Base-by-base conservation (phyloP, 768 basidiomycete species). In the Boletus fagicola region DNA sequence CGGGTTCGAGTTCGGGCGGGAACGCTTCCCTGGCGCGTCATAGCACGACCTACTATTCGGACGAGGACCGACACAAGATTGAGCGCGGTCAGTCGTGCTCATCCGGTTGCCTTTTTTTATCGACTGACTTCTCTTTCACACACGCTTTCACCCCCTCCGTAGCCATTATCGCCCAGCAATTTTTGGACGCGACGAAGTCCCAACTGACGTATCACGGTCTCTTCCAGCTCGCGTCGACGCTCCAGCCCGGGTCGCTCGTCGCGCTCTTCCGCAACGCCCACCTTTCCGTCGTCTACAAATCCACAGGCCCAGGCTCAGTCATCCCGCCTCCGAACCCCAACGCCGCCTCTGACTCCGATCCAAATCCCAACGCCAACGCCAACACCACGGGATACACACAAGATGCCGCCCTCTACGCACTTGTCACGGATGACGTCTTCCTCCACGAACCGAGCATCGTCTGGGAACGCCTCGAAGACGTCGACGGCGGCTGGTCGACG, bases 191-290 rank as follows among this genome's bases (percentile, higher is more conserved):
- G 18, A 87, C 89, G 0, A 80, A 83, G 58, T 92, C 91, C 2
- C 94, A 97, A 66, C 71, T 96, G 54, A 95, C 93, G 0, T 95
- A 95, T 65, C 81, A 92, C 53, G 94, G 94, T 0, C 79, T 95
- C 35, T 94, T 94, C 70, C 81, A 86, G 36, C 84, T 95, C 49
- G 86, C 88, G 0, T 69, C 77, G 8, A 63, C 70, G 4, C 66
- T 83, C 33, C 53, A 71, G 15, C 76, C 78, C 0, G 80, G 83
- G 3, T 76, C 83, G 2, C 82, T 94, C 53, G 87, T 88, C n/a
- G 93, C 94, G 0, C 83, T 95, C 59, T 96, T 94, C 78, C 85
- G 94, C 51, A 92, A 85, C 72, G 93, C 92, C 0, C 94, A 96
- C 68, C 83, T 97, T 15, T 87, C 88, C 0, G 94, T 96, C 10